These are phyloP conservation scores for Claviceps capensis DNA, from an alignment of 2,329 filamentous ascomycete genomes.

Conservation along the genomic window DNA sequence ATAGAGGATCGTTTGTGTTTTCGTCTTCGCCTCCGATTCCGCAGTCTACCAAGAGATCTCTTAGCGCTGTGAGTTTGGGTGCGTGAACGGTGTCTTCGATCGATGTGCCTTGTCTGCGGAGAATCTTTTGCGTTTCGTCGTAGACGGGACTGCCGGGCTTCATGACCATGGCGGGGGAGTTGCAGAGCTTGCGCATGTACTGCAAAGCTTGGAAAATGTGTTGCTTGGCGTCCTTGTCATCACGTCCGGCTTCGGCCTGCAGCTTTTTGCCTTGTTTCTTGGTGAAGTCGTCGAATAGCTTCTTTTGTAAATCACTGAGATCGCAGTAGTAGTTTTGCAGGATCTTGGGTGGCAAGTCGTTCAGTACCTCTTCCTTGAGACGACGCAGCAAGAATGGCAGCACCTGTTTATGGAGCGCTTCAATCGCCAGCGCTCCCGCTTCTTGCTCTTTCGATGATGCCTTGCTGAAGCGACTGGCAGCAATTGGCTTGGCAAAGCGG, in stretches of 20 bases:
- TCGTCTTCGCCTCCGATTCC: slow-evolving; percentile 72
- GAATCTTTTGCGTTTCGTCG: slow-evolving; percentile 68
- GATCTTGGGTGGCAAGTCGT: slow-evolving; percentile 95
- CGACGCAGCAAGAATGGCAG: slow-evolving; percentile 90
- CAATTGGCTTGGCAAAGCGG: slow-evolving; percentile 87
- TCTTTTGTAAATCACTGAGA: slow-evolving; percentile 84
- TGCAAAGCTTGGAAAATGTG: slow-evolving; percentile 98
- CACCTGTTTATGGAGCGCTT: slow-evolving; percentile 97
- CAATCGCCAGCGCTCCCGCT: slow-evolving; percentile 86
- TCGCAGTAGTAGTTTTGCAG: slow-evolving; percentile 99
- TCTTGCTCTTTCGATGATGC: slow-evolving; percentile 98
- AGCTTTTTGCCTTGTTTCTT: slow-evolving; percentile 87
- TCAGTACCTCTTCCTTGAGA: slow-evolving; percentile 92
- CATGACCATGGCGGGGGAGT: slow-evolving; percentile 90
- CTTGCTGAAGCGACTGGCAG: slow-evolving; percentile 87
- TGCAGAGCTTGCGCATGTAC: slow-evolving; percentile 99
- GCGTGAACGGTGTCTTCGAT: slow-evolving; percentile 80
- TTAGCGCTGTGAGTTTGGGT: slow-evolving; percentile 79
- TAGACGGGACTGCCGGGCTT: slow-evolving; percentile 88
- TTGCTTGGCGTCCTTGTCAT: slow-evolving; percentile 88
- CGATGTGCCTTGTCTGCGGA: slow-evolving; percentile 65
- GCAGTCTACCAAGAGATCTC: slow-evolving; percentile 93
- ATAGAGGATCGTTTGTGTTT: slow-evolving; percentile 45
- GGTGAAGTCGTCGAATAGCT: slow-evolving; percentile 90
- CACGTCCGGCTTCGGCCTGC: slow-evolving; percentile 65